These are phyloP conservation scores for Chlorella sp. DNA, from an alignment of 139 green algal species.

Conservation along the genomic window DNA sequence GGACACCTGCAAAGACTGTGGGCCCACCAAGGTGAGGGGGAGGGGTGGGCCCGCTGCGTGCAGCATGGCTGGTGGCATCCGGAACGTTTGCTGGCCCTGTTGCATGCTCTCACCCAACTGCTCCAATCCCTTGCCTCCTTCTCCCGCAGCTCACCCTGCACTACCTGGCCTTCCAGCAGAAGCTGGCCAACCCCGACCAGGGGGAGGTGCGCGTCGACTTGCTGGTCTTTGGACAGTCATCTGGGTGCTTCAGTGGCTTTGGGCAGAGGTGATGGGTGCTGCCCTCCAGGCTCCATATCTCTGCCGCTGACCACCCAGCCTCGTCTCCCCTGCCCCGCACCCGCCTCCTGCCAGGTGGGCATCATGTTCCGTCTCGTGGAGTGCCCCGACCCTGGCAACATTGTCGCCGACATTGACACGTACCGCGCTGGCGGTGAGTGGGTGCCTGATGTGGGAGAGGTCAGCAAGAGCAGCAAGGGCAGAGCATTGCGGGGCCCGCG, in stretches of 20 bases:
- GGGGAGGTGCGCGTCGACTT: neutral
- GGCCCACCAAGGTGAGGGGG: neutral
- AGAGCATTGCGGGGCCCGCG: no score
- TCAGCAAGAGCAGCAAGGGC: no score
- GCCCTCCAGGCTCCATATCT: no score
- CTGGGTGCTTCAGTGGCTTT: no score
- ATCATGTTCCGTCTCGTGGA: constrained; percentile 33
- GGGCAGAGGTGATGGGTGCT: no score
- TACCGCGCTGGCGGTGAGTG: constrained; percentile 19
- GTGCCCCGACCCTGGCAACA: neutral
- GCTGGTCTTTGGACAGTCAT: neutral
- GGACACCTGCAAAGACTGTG: constrained; percentile 32
- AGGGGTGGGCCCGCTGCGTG: no score
- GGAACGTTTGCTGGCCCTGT: no score
- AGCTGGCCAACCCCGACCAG: constrained; percentile 8
- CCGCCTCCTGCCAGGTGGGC: neutral
- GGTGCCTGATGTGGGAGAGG: no score
- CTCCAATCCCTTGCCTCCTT: neutral
- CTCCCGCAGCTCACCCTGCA: constrained; percentile 24
- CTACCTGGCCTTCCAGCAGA: constrained; percentile 39
- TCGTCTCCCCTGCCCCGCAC: neutral
- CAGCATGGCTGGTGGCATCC: no score
- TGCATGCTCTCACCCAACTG: neutral
- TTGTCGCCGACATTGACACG: constrained; percentile 24
- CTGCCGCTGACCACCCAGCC: neutral